Evolutionary conservation across 2,329 filamentous ascomycete species (phyloP).

Genomic region (Botrytis cinerea): DNA sequence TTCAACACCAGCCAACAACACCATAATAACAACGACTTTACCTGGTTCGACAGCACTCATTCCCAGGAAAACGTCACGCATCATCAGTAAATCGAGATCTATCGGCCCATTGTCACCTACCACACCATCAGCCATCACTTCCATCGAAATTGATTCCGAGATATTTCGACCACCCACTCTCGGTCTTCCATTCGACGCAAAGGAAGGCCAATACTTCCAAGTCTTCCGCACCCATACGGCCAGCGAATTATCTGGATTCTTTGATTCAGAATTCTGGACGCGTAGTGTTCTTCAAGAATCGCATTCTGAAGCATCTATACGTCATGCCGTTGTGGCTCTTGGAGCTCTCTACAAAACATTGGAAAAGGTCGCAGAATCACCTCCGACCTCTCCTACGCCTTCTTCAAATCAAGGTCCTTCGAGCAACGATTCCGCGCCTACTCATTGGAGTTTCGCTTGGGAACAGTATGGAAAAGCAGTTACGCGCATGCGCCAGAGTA

Average conservation of each 20-base stretch:
- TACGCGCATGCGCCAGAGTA: conserved; percentile 51
- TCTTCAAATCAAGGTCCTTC: conserved; percentile 29
- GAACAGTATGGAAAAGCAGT: conserved; percentile 60
- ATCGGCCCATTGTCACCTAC: conserved; percentile 25
- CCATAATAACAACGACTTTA: conserved; percentile 18
- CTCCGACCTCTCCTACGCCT: conserved; percentile 43
- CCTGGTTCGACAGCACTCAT: neutral
- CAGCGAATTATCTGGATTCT: conserved; percentile 65
- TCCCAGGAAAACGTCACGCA: neutral
- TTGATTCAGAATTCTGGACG: conserved; percentile 67
- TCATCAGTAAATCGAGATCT: conserved; percentile 2
- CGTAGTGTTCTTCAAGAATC: conserved; percentile 63
- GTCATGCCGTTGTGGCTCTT: conserved; percentile 65
- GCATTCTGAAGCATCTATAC: conserved; percentile 61
- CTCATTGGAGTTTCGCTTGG: conserved; percentile 62
- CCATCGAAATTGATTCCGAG: neutral
- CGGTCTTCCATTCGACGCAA: conserved; percentile 47
- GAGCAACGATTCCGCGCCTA: conserved; percentile 45
- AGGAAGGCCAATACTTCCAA: conserved; percentile 62
- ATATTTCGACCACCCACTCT: conserved; percentile 8
- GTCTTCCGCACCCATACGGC: conserved; percentile 63
- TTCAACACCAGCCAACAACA: conserved; percentile 21
- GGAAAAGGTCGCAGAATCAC: conserved; percentile 55
- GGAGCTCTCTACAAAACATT: conserved; percentile 68
- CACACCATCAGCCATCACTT: conserved; percentile 7